Percentiles rank a stretch among this genome's conserved stretches.
These are phyloP conservation scores for Quercus bicolor DNA, from an alignment of 306 rosid species.

Conservation along the genomic window DNA sequence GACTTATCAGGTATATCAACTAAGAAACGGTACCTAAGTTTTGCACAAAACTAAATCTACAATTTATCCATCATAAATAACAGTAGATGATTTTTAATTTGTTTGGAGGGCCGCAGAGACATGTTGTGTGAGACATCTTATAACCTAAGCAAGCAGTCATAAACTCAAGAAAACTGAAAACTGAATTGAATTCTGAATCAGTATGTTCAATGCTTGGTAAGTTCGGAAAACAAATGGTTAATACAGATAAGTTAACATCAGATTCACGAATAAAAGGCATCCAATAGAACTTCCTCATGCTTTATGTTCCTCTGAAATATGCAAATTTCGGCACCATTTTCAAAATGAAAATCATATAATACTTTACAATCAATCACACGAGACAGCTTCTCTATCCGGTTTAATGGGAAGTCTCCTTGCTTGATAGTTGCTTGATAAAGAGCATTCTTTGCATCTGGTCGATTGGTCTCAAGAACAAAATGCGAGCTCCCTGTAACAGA, in stretches of 20 bases:
- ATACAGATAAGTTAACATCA: constrained; percentile 5
- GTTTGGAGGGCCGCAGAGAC: not conserved
- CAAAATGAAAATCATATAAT: constrained; percentile 15
- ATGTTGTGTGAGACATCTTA: not conserved
- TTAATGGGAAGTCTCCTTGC: constrained; percentile 93
- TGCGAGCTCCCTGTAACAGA: constrained; percentile 85
- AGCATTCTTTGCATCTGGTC: constrained; percentile 92
- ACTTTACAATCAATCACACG: constrained; percentile 73
- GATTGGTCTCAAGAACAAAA: constrained; percentile 86
- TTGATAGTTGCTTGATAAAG: constrained; percentile 95
- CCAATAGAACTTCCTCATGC: constrained; percentile 14
- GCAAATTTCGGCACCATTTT: not conserved
- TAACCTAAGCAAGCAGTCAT: not conserved
- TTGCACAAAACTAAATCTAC: too few species aligned
- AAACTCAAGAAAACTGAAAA: not conserved
- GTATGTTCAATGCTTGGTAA: constrained; percentile 8
- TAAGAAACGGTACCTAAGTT: too few species aligned
- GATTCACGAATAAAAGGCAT: constrained; percentile 9
- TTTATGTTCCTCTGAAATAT: constrained; percentile 13
- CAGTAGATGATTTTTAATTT: not conserved
- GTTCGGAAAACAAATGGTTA: constrained; percentile 13
- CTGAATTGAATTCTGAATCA: constrained; percentile 1
- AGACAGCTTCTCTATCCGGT: constrained; percentile 87
- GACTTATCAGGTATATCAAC: too few species aligned
- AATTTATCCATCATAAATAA: not conserved